These are phyloP conservation scores for Asterella californica DNA, from an alignment of 225 moss, liverwort and hornwort species.

Conservation along the genomic window DNA sequence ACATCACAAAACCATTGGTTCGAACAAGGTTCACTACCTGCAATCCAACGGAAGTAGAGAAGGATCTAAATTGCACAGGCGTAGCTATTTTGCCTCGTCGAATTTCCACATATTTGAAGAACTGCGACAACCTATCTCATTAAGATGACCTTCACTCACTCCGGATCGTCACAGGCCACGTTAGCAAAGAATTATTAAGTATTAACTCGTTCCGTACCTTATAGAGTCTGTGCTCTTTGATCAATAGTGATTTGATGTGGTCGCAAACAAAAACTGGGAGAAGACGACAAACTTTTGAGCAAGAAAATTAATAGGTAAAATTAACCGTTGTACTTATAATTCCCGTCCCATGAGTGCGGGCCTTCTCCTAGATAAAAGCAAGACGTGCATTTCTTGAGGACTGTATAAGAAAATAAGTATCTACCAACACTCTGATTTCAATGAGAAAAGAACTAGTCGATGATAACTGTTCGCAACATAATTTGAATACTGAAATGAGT, in stretches of 20 bases:
- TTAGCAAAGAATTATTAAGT: too few relatives aligned
- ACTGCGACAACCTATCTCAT: background rate
- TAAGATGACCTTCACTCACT: background rate
- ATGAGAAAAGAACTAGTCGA: background rate
- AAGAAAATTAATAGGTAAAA: constrained; percentile 89
- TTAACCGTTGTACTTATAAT: constrained; percentile 98
- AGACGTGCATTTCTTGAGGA: background rate
- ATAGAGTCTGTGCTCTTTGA: constrained; percentile 75
- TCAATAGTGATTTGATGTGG: constrained; percentile 86
- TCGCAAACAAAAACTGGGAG: constrained; percentile 96
- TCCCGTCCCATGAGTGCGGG: constrained; percentile 89
- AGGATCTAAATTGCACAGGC: background rate
- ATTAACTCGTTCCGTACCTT: constrained; percentile 46
- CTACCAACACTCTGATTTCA: background rate
- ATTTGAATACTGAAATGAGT: background rate
- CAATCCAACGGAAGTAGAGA: background rate
- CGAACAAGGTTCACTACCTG: constrained; percentile 36
- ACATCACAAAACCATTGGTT: too few relatives aligned
- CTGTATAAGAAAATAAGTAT: background rate
- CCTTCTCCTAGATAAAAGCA: background rate
- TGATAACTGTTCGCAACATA: too few relatives aligned
- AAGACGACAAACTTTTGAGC: constrained; percentile 93
- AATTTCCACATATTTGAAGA: background rate
- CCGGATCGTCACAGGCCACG: background rate
- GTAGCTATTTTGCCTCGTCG: background rate